phyloP scores from a whole-genome alignment of 2,329 filamentous ascomycete species.

The Pezicula carpinea region DNA sequence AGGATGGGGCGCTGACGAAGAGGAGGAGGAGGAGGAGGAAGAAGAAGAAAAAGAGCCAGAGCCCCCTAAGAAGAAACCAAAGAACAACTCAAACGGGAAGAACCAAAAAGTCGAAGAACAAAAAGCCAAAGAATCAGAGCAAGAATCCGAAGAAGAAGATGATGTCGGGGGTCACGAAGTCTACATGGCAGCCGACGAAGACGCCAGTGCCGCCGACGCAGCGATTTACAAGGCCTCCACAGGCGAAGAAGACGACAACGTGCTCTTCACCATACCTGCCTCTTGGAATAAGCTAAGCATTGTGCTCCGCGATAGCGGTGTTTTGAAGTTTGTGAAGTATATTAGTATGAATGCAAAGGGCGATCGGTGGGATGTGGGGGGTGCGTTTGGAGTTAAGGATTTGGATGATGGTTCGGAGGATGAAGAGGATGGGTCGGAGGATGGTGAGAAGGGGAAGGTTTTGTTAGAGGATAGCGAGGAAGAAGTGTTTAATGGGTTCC shows the following conservation, averaged over 20 bases:
- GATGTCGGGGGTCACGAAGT: conserved; percentile 75
- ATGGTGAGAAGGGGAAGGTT: conserved; percentile 28
- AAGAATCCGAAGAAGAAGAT: conserved; percentile 35
- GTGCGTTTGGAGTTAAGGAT: conserved; percentile 67
- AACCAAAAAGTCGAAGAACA: conserved; percentile 16
- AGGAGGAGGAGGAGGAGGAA: conserved; percentile 43
- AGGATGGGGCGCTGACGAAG: conserved; percentile 76
- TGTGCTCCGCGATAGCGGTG: conserved; percentile 80
- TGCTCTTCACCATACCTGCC: conserved; percentile 64
- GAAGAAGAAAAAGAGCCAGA: conserved; percentile 31
- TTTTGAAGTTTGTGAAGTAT: conserved; percentile 94
- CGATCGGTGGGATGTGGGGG: conserved; percentile 89
- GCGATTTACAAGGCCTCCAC: conserved; percentile 76
- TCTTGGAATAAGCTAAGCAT: conserved; percentile 90
- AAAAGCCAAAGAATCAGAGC: conserved; percentile 14
- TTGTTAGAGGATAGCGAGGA: conserved; percentile 39
- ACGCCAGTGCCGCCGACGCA: conserved; percentile 63
- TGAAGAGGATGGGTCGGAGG: conserved; percentile 31
- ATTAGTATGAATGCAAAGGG: conserved; percentile 77
- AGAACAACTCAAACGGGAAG: conserved; percentile 19
- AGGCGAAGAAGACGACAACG: conserved; percentile 67
- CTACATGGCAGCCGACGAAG: conserved; percentile 89
- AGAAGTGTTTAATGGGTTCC: conserved; percentile 56
- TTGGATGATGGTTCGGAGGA: conserved; percentile 39
- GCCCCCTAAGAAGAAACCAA: conserved; percentile 29